phyloP scores from a whole-genome alignment of 305 asterid species.

The Fraxinus dipetala region DNA sequence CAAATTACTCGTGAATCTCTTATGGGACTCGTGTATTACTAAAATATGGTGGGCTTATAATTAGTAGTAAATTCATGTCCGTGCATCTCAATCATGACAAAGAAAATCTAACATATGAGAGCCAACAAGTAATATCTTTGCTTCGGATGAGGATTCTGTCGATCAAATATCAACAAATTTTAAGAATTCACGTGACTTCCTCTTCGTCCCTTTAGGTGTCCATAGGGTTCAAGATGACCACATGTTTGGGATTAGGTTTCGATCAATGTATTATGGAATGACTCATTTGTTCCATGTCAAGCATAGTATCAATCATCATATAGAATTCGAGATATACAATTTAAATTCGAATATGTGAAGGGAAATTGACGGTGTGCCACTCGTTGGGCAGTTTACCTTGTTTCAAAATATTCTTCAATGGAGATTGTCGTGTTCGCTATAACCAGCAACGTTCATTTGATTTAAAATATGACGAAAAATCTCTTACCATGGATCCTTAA shows the following conservation, averaged over 20 bases:
- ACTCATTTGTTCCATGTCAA: neutral
- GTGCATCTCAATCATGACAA: neutral
- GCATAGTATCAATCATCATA: neutral
- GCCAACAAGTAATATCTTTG: neutral
- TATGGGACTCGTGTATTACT: too few relatives aligned
- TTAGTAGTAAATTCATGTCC: neutral
- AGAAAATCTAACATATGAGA: neutral
- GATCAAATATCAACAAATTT: neutral
- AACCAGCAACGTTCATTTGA: neutral
- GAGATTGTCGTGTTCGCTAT: neutral
- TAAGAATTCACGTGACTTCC: neutral
- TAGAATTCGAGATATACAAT: neutral
- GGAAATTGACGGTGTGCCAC: neutral
- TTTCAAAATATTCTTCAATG: neutral
- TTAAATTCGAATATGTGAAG: too few relatives aligned
- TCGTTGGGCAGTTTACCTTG: neutral
- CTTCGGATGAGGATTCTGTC: neutral
- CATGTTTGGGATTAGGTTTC: neutral
- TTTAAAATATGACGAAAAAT: too few relatives aligned
- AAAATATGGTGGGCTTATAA: too few relatives aligned
- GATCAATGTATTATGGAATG: neutral
- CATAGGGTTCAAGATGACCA: neutral
- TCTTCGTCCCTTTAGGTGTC: neutral
- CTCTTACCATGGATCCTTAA: neutral
- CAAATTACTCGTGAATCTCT: neutral